These are phyloP conservation scores for Stereum hirsutum DNA, from an alignment of 1,284 basidiomycete species.

Conservation along the genomic window DNA sequence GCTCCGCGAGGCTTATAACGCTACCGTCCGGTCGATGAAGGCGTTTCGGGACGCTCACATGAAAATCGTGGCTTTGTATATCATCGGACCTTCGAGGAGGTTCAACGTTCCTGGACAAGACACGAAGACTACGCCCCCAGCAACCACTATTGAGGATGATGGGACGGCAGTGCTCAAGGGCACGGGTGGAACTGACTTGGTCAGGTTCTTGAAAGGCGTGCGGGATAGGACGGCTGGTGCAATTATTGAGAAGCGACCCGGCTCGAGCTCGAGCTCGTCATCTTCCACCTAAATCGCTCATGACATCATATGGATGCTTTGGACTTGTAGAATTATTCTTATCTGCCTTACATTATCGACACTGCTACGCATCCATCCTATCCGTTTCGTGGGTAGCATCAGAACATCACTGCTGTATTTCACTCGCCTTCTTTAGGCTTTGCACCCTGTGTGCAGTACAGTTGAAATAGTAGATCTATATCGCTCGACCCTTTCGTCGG, in stretches of 20 bases:
- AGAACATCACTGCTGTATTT: no score
- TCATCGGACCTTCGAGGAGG: conserved; percentile 58
- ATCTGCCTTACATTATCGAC: no score
- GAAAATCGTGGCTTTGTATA: conserved; percentile 79
- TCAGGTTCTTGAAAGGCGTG: conserved; percentile 75
- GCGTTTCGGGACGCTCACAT: conserved; percentile 84
- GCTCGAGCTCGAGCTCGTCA: no score
- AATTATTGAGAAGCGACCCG: conserved; percentile 6
- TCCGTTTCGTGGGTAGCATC: no score
- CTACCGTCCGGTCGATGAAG: conserved; percentile 66
- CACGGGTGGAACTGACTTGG: conserved; percentile 82
- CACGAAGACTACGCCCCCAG: conserved; percentile 7
- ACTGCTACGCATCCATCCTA: no score
- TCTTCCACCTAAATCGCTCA: no score
- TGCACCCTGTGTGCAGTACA: no score
- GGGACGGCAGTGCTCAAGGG: conserved; percentile 41
- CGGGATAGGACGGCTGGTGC: conserved; percentile 63
- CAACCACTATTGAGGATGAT: conserved; percentile 15
- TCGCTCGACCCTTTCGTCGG: no score
- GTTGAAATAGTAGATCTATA: no score
- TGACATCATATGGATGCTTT: no score
- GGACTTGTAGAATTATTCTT: no score
- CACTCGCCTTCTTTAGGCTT: no score
- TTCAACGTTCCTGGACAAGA: conserved; percentile 6
- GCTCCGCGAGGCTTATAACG: conserved; percentile 64